These are phyloP conservation scores for Candida chauliodis DNA, from an alignment of 805 yeast species.

Conservation along the genomic window DNA sequence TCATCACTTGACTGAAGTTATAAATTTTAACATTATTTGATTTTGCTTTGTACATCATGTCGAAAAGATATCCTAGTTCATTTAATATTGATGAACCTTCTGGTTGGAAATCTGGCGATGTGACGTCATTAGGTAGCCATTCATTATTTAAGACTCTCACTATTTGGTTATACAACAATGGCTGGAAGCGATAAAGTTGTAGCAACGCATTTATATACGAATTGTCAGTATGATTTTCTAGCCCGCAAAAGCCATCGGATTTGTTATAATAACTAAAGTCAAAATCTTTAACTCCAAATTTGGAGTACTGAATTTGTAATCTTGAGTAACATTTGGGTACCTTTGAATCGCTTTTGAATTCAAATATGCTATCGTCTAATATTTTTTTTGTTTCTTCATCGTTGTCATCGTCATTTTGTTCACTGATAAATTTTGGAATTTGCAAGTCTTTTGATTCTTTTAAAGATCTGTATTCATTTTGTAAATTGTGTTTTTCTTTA, in stretches of 20 bases:
- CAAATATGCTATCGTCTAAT: slow-evolving; percentile 16
- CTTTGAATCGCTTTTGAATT: slow-evolving; percentile 16
- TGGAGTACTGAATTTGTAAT: slow-evolving; percentile 75
- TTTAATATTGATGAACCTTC: slow-evolving; percentile 57
- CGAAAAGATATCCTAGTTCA: slow-evolving; percentile 85
- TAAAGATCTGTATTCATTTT: slow-evolving; percentile 49
- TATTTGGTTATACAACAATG: slow-evolving; percentile 66
- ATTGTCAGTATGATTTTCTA: slow-evolving; percentile 84
- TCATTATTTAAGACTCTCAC: slow-evolving; percentile 50
- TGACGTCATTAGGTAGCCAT: slow-evolving; percentile 41
- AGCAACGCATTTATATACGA: slow-evolving; percentile 69
- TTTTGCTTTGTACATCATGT: slow-evolving; percentile 81
- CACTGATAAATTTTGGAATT: slow-evolving; percentile 61
- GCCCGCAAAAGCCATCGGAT: slow-evolving; percentile 65
- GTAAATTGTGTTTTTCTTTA: slow-evolving; percentile 50
- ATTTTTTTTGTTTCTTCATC: slow-evolving; percentile 5
- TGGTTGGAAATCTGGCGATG: slow-evolving; percentile 28
- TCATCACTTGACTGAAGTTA: slow-evolving; percentile 56
- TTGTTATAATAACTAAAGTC: slow-evolving; percentile 83
- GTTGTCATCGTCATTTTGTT: slow-evolving; percentile 19
- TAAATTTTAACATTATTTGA: slow-evolving; percentile 79
- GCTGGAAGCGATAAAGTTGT: slow-evolving; percentile 75
- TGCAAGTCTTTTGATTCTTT: slow-evolving; percentile 13
- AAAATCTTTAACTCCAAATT: slow-evolving; percentile 91
- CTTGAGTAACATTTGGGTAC: slow-evolving; percentile 74